Conservation (phyloP, 441 rosid genomes). For the Arabidopsis lyrata region DNA sequence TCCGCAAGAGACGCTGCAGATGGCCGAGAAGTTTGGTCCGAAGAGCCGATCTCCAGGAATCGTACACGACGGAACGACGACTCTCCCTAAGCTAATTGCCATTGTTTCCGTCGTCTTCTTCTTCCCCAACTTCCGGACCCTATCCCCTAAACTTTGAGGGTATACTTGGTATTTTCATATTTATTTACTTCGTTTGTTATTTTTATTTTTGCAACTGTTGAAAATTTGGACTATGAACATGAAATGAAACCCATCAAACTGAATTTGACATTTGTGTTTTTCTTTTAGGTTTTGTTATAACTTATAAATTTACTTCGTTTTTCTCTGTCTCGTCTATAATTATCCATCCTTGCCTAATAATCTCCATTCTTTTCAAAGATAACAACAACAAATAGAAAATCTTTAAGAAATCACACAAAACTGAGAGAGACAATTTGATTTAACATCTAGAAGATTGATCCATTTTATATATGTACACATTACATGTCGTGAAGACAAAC, state of each 20-base stretch:
- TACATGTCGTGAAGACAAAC: slow-evolving; percentile 14
- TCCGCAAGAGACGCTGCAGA: slow-evolving; percentile 18
- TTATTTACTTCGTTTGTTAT: background rate
- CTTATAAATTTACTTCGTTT: too few species aligned
- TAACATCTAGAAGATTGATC: background rate
- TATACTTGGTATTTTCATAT: background rate
- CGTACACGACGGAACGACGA: slow-evolving; percentile 27
- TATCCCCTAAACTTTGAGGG: slow-evolving; percentile 24
- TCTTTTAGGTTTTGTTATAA: too few species aligned
- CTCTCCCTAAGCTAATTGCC: slow-evolving; percentile 36
- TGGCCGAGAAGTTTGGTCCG: background rate
- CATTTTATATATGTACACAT: slow-evolving; percentile 21
- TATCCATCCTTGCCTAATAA: too few species aligned
- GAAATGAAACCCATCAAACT: too few species aligned
- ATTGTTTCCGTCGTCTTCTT: background rate
- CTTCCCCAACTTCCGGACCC: slow-evolving; percentile 12
- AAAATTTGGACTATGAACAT: too few species aligned
- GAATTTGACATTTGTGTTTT: too few species aligned
- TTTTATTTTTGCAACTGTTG: too few species aligned
- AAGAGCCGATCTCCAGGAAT: slow-evolving; percentile 15
- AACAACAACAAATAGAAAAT: background rate
- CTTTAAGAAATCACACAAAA: background rate
- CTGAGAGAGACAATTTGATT: background rate
- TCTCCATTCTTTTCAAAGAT: background rate
- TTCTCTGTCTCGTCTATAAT: too few species aligned